phyloP scores from a whole-genome alignment of 129 eudicot species.

The Rutidosis leptorrhynchoides region DNA sequence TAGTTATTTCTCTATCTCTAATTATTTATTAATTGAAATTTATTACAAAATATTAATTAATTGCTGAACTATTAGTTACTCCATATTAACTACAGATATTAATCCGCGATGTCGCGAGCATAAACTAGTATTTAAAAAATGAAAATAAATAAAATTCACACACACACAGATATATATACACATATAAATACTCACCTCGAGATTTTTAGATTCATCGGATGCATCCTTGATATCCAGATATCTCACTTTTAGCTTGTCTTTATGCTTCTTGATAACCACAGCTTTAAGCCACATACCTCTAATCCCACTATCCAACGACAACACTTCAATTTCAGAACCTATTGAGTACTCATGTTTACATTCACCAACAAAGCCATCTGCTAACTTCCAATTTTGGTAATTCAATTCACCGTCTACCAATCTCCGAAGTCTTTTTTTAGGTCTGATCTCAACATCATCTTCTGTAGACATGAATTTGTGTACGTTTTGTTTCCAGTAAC shows the following conservation, averaged over 20 bases:
- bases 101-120: no score
- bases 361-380: conserved; percentile 1
- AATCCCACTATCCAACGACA: conserved; percentile 91
- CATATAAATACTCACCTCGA: conserved; percentile 51
- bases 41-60: no score
- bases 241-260: conserved; percentile 64
- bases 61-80: no score
- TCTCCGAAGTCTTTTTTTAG: conserved; percentile 57
- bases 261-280: conserved; percentile 57
- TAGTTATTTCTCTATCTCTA: no score
- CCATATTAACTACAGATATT: no score
- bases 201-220: conserved; percentile 52
- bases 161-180: neutral
- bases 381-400: conserved; percentile 8
- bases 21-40: no score
- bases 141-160: neutral
- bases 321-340: conserved; percentile 72
- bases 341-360: conserved; percentile 14
- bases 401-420: conserved; percentile 25
- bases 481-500: conserved; percentile 71
- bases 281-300: conserved; percentile 92
- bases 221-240: conserved; percentile 79
- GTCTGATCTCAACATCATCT: conserved; percentile 40
- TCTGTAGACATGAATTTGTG: conserved; percentile 35
- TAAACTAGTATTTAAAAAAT: no score